A percentile compares a stretch with the other conserved stretches of the same genome.
phyloP scores from a whole-genome alignment of 129 eudicot species.

The Kitagawia praeruptora region DNA sequence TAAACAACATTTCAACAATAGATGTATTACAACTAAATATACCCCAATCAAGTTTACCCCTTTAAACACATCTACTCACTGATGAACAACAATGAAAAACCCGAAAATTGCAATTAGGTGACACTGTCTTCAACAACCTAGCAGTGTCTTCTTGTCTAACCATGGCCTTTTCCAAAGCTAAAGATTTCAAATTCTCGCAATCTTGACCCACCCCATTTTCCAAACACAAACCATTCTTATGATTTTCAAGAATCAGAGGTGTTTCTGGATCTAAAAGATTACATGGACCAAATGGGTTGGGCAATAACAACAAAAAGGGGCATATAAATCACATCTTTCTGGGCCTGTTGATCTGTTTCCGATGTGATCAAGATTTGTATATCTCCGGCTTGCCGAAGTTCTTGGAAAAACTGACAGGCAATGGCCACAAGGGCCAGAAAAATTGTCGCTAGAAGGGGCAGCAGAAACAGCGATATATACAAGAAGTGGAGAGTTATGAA shows the following conservation, averaged over 20 bases:
- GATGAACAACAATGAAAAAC: conserved; percentile 32
- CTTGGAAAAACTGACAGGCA: conserved; percentile 89
- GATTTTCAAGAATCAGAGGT: conserved; percentile 63
- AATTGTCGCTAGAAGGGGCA: conserved; percentile 9
- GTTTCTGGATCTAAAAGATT: conserved; percentile 49
- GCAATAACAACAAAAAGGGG: conserved; percentile 36
- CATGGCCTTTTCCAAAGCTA: conserved; percentile 41
- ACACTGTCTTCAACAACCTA: conserved; percentile 43
- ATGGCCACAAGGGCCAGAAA: conserved; percentile 72
- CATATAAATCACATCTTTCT: conserved; percentile 20
- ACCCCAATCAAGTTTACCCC: neutral
- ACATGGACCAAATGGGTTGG: conserved; percentile 68
- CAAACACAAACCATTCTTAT: conserved; percentile 29
- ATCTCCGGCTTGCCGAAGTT: conserved; percentile 42
- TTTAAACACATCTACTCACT: conserved; percentile 10
- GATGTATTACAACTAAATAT: neutral
- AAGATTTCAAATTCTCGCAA: conserved; percentile 15
- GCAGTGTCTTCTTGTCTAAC: conserved; percentile 81
- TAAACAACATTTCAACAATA: neutral
- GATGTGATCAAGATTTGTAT: conserved; percentile 44
- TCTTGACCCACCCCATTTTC: conserved; percentile 27
- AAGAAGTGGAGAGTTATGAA: conserved; percentile 46
- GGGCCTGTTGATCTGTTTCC: neutral
- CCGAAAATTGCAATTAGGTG: conserved; percentile 65
- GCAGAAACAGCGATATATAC: conserved; percentile 62